Evolutionary conservation across 768 basidiomycete species (phyloP), one percentile per base, ranked within the genome.

Genomic region (Piloderma croceum): DNA sequence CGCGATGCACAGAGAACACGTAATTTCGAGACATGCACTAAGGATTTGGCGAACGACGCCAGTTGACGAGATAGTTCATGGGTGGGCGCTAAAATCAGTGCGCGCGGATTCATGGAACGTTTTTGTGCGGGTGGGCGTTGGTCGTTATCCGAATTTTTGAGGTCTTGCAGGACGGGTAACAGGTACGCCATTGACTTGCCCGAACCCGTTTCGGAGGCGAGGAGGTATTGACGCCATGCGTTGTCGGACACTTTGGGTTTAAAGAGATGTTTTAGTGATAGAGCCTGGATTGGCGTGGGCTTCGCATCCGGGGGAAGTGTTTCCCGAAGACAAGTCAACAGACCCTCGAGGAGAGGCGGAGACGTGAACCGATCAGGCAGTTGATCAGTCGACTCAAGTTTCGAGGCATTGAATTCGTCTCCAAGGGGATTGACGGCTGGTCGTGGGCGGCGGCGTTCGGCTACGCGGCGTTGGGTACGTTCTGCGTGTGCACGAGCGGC

Each of bases 151-250:
- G 74, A 66, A 35, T 64, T 56, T 58, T 94, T 94, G 56, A 93
- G 67, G 46, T 73, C 65, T 48, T 93, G 85, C 2, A 94, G 69
- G 39, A 93, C 60, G 1, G 91, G 91, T 5, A 93, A 71, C 31
- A 93, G 74, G 59, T 92, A 94, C 1, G 92, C 91, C 21, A 93
- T 75, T 2, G 86, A 90, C 64, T 94, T 94, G 1, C 90, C 91
- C 0, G 89, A 90, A 12, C 92, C 91, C 0, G 90, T 94, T 60
- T 93, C 90, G 0, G 85, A 82, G 0, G 89, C 91, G 1, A 94
- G 70, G 5, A 94, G 73, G 48, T 73, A 81, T 35, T 78, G 67
- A 34, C 65, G 54, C 65, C 70, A 19, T 54, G 54, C 44, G 60
- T 51, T 43, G 48, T 20, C 39, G 50, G 11, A 46, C 25, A 24